Evolutionary conservation across 768 basidiomycete genomes (phyloP), one percentile per base, ranked within the genome.

Genomic region (Boletales sp.): DNA sequence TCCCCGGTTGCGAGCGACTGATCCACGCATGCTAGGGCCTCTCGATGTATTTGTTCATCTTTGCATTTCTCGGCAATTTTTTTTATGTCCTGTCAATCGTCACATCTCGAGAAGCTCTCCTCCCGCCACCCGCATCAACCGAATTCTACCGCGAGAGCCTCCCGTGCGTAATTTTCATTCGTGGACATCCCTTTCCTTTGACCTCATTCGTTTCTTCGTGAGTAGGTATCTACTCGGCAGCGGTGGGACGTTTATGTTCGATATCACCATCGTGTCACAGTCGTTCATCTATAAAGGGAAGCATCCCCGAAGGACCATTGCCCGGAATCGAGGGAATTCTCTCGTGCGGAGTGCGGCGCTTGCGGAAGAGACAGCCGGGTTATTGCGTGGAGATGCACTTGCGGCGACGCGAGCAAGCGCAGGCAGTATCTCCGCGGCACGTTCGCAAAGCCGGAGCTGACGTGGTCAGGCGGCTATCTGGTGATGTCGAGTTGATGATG

Each of bases 41-140:
- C 30, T 95, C 94, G 14, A 89, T 98, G 71, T 87, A 86, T 62
- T 77, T 99, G 18, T 99, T 99, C 67, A 65, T 94, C 32, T 92
- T 87, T 64, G 96, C 96, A 8, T 98, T 98, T 67, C 70, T 89
- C 25, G 96, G 96, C 49, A 99, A 99, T 68, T 69, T 81, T 10
- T 93, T 95, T 64, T 98, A 99, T 67, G 95, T 95, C 41, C 68
- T 85, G 17, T 95, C 93, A 3, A 89, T 97, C 59, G 64, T 96
- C n/a, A 76, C 82, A 8, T 90, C 90, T 36, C 87, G 91, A 5
- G 72, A 77, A 46, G 72, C 82, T 37, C 70, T 65, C 46, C 70
- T 77, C 18, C 81, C 87, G 14, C 78, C 81, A 11, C 77, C 80
- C 7, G 74, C 77, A 58, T 79, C 88, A 2, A 73, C 76, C 0